Conservation (phyloP, 2,329 filamentous ascomycete species). For the Fusarium proliferatum region DNA sequence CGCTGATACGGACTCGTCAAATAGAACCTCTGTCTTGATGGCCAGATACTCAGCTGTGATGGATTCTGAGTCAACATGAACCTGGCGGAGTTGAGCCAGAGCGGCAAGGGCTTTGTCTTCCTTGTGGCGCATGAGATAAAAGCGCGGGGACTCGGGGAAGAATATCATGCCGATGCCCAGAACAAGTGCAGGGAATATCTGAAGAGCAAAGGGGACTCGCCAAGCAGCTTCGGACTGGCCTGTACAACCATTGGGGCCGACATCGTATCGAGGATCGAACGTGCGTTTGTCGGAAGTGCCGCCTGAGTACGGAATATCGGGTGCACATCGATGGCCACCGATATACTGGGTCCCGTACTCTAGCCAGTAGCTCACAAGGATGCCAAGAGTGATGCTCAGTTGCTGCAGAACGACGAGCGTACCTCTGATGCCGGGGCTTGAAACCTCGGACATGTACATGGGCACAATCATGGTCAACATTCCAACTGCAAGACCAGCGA, state of each 20-base stretch:
- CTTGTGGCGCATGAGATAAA: conserved; percentile 41
- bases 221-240: conserved; percentile 34
- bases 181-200: conserved; percentile 44
- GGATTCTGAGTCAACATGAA: conserved; percentile 32
- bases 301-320: neutral
- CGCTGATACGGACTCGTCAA: conserved; percentile 42
- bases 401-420: conserved; percentile 57
- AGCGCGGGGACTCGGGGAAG: conserved; percentile 44
- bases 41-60: conserved; percentile 42
- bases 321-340: conserved; percentile 6
- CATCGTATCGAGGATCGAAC: neutral
- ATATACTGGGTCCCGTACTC: conserved; percentile 47
- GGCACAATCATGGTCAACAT: conserved; percentile 51
- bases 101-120: conserved; percentile 39
- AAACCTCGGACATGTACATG: conserved; percentile 59
- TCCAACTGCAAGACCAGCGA: neutral
- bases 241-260: neutral
- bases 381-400: conserved; percentile 48
- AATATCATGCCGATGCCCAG: conserved; percentile 42
- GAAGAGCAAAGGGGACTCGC: conserved; percentile 46
- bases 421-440: conserved; percentile 60
- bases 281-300: neutral
- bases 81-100: conserved; percentile 37
- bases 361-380: conserved; percentile 48
- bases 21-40: conserved; percentile 41